Percentiles rank a stretch among this genome's conserved stretches.
Conservation (phyloP, 768 basidiomycete genomes). For the Lactarius pseudohatsudake region DNA sequence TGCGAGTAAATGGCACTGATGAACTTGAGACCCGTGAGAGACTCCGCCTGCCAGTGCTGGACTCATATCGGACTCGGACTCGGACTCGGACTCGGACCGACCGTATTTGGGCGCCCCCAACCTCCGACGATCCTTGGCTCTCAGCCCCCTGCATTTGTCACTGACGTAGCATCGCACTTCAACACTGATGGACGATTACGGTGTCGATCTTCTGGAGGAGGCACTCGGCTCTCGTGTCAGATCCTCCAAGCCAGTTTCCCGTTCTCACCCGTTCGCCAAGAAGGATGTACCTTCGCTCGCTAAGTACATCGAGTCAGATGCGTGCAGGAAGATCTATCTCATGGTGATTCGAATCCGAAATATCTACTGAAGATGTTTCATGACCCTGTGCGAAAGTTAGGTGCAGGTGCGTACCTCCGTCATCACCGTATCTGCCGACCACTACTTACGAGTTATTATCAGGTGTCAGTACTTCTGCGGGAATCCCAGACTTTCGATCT, state of each 20-base stretch:
- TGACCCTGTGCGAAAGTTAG: constrained; percentile 16
- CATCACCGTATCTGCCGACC: not conserved
- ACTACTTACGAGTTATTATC: not conserved
- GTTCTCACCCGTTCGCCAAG: constrained; percentile 11
- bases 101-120: not conserved
- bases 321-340: constrained; percentile 35
- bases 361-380: not conserved
- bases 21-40: not conserved
- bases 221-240: not conserved
- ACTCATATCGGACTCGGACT: not conserved
- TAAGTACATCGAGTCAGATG: constrained; percentile 34
- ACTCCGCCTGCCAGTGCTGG: not conserved
- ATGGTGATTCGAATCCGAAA: constrained; percentile 32
- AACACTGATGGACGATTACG: constrained; percentile 21
- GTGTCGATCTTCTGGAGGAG: constrained; percentile 9
- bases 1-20: not conserved
- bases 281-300: constrained; percentile 32
- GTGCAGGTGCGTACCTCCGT: constrained; percentile 25
- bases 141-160: not conserved
- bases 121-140: not conserved
- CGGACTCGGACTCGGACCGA: not conserved
- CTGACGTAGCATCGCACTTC: not conserved
- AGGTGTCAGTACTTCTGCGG: constrained; percentile 79
- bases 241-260: not conserved
- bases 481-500: constrained; percentile 88